Evolutionary conservation across 495 filamentous ascomycete species (phyloP), one percentile per base, ranked within the genome.

Genomic region (Hypoxylon lienhwacheense): DNA sequence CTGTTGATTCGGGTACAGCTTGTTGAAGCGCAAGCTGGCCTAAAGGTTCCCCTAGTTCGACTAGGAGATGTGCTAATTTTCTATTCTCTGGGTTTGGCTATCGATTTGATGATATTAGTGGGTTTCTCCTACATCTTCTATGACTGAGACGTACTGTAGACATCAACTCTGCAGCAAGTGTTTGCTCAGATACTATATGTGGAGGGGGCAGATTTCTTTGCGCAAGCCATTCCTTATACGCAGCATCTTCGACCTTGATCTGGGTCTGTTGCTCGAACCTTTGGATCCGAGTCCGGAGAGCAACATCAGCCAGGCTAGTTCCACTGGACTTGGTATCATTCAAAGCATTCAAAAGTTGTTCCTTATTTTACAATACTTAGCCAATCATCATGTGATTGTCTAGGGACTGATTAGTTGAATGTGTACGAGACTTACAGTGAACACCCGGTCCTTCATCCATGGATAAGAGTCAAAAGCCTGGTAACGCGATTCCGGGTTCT

Each of bases 201-300:
- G 61, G 61, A 11, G 47, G 51, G 7, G 39, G 32, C 8, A 10
- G 46, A 6, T 39, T 53, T 6, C 33, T 56, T 6, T 54, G 28
- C 7, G 57, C 21, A 12, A 68, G 49, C 57, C 64, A 76, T 22
- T 60, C 36, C 34, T 71, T 67, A 47, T 76, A 77, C 12, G 59
- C 53, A 31, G 61, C 25, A 14, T 65, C 63, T 56, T 74, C 66
- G 44, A 78, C 63, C 31, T 59, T 31, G 37, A 66, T 59, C 50
- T 60, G 59, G 16, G 70, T 65, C 15, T 64, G 65, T 33, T 70
- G 67, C 33, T 66, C 61, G 63, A 74, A 78, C 59, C 72, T 76
- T 50, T 70, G 73, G 58, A 74, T 68, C 44, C 75, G 74, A 47
- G 69, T 63, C 19, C 73, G 65, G 16, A 74, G 67, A 22, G 69